Conservation (phyloP, 257 asterid genomes). For the Cynanchum wilfordii region DNA sequence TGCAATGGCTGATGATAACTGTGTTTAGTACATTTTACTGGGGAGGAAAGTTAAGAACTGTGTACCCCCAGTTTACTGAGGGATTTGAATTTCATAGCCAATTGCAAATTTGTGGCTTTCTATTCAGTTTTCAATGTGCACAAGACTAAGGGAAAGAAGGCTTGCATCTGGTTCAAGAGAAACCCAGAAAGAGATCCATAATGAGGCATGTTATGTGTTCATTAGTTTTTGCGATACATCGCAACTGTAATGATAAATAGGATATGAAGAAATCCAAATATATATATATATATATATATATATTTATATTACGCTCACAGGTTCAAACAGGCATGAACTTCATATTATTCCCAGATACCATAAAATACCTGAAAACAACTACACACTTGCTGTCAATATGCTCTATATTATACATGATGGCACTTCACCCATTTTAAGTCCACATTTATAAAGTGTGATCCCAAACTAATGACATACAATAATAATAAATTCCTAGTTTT, state of each 20-base stretch:
- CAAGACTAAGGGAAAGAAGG: not conserved
- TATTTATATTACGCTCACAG: not conserved
- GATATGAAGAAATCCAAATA: not conserved
- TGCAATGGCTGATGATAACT: not conserved
- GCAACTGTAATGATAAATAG: not conserved
- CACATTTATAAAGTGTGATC: conserved; percentile 12
- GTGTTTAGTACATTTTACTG: not conserved
- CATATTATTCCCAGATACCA: not conserved
- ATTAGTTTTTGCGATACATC: no score
- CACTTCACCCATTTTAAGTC: not conserved
- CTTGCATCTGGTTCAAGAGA: not conserved
- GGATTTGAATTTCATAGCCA: no score
- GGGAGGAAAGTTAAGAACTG: not conserved
- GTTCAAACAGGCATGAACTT: not conserved
- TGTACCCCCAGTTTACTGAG: not conserved
- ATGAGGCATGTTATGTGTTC: not conserved
- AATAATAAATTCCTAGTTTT: not conserved
- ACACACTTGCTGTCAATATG: not conserved
- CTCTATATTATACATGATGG: not conserved
- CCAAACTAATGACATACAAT: not conserved
- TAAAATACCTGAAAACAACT: not conserved
- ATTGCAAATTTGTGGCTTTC: not conserved
- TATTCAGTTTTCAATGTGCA: not conserved
- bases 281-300: no score
- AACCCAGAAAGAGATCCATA: not conserved